These are phyloP conservation scores for Melampsora larici-populina DNA, from an alignment of 1,284 basidiomycete genomes.

Conservation along the genomic window DNA sequence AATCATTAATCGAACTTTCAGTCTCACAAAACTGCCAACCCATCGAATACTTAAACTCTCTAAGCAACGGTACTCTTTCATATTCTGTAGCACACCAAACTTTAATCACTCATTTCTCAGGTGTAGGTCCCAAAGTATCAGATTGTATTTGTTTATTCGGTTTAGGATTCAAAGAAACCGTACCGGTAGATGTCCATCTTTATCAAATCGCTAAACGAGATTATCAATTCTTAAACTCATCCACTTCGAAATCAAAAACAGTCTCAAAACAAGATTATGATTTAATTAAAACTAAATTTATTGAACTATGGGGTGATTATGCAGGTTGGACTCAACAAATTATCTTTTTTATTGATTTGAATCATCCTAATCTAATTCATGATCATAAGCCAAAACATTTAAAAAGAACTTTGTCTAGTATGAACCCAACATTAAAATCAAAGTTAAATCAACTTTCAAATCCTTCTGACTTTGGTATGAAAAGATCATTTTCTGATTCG, in stretches of 20 bases:
- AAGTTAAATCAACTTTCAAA: no score
- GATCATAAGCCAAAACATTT: background rate
- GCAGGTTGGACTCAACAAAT: slow-evolving; percentile 93
- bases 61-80: slow-evolving; percentile 59
- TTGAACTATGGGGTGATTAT: slow-evolving; percentile 56
- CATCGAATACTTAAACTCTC: slow-evolving; percentile 59
- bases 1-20: background rate
- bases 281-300: slow-evolving; percentile 7
- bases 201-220: slow-evolving; percentile 35
- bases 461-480: no score
- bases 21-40: background rate
- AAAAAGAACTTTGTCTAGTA: background rate
- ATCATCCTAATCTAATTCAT: background rate
- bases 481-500: no score
- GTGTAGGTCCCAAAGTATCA: slow-evolving; percentile 92
- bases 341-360: slow-evolving; percentile 55
- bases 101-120: slow-evolving; percentile 74
- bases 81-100: slow-evolving; percentile 59
- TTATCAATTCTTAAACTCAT: slow-evolving; percentile 8
- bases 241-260: background rate
- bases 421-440: no score
- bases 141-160: slow-evolving; percentile 95
- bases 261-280: slow-evolving; percentile 15
- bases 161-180: slow-evolving; percentile 54
- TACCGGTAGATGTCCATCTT: slow-evolving; percentile 40